phyloP scores from a whole-genome alignment of 257 asterid genomes.

The Gentiana straminea region DNA sequence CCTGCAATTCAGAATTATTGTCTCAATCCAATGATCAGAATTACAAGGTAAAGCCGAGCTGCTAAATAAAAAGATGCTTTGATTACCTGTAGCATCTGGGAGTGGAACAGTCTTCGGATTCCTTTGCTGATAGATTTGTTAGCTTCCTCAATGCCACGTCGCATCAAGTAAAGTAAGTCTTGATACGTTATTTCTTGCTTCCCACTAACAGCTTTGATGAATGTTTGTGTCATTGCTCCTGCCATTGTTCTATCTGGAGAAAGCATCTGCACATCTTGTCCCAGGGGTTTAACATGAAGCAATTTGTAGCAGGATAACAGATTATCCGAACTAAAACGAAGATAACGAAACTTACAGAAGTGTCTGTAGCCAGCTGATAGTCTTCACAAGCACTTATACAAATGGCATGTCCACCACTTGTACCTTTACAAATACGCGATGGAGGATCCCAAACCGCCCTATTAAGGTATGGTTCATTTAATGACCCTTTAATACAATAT shows the following conservation, averaged over 20 bases:
- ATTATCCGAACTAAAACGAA: neutral
- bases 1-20: constrained; percentile 22
- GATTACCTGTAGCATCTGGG: constrained; percentile 50
- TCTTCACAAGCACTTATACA: constrained; percentile 78
- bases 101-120: constrained; percentile 32
- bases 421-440: constrained; percentile 34
- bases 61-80: constrained; percentile 1
- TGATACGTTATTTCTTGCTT: constrained; percentile 29
- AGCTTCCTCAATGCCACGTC: constrained; percentile 27
- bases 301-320: neutral
- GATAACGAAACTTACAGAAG: constrained; percentile 31
- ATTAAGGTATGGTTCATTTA: neutral
- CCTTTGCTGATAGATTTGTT: constrained; percentile 16
- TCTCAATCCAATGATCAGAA: neutral
- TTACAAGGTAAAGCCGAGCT: no score
- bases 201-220: constrained; percentile 38
- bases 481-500: neutral
- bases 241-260: constrained; percentile 29
- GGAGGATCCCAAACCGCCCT: constrained; percentile 52
- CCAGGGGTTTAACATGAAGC: neutral
- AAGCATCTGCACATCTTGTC: constrained; percentile 31
- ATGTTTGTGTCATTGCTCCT: constrained; percentile 63
- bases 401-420: constrained; percentile 58
- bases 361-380: constrained; percentile 64
- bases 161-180: constrained; percentile 34